Percentiles rank a stretch among this genome's conserved stretches.
These are phyloP conservation scores for Yarrowia bubula DNA, from an alignment of 805 yeast genomes.

Conservation along the genomic window DNA sequence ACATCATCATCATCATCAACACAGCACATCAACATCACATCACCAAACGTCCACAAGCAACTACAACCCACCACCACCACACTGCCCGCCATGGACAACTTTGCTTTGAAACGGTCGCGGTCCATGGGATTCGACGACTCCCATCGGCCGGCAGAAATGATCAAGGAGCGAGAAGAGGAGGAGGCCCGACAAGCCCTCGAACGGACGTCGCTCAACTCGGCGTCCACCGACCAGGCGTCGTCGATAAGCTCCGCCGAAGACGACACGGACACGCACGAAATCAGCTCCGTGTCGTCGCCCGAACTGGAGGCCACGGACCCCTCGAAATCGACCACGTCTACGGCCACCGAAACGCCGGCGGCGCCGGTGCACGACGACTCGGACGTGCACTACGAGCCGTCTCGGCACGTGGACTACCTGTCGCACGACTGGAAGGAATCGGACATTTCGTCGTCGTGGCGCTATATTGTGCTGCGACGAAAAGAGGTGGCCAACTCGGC, in stretches of 20 bases:
- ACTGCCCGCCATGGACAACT: constrained; percentile 5
- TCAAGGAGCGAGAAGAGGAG: constrained; percentile 20
- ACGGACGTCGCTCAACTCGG: background rate
- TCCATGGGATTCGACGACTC: constrained; percentile 27
- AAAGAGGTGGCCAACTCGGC: constrained; percentile 83
- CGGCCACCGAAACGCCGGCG: background rate
- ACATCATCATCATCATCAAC: constrained; percentile 5
- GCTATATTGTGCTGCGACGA: constrained; percentile 79
- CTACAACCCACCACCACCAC: background rate
- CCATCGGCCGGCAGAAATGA: constrained; percentile 26
- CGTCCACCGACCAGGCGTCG: background rate
- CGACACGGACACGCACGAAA: constrained; percentile 22
- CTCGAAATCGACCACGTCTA: background rate
- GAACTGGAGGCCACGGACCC: constrained; percentile 34
- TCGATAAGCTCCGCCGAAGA: constrained; percentile 18
- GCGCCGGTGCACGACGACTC: constrained; percentile 58
- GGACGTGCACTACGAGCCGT: constrained; percentile 75
- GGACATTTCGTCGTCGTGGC: constrained; percentile 93
- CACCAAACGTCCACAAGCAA: background rate
- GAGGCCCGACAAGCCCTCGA: constrained; percentile 20
- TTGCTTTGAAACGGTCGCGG: constrained; percentile 25
- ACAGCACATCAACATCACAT: background rate
- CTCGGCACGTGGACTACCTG: constrained; percentile 88
- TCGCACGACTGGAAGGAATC: constrained; percentile 95
- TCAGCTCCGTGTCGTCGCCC: constrained; percentile 29